Base-by-base conservation (phyloP, 2,329 filamentous ascomycete genomes). In the Ilyonectria destructans region DNA sequence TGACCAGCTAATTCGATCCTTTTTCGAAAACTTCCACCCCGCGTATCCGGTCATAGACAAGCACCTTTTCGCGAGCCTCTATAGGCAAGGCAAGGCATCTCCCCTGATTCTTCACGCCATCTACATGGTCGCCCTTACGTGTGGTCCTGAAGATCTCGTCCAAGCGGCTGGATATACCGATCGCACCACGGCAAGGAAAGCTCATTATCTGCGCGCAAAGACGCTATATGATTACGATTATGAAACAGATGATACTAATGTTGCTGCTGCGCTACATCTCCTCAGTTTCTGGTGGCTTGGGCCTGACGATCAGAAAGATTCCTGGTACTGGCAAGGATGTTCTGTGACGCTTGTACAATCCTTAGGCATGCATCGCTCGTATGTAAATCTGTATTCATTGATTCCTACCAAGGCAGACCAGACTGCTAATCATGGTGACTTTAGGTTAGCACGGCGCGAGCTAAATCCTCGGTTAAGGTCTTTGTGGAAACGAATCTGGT, bases 261-360 rank as follows among this genome's bases (percentile, higher is more conserved):
- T 74, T 0, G 65, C 59, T 0, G 66, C 70, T 8, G 54, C 70
- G 0, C 33, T 74, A 0, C 52, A 64, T n/a, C 59, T 74, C 2
- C 8, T 74, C 1, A 66, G 72, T 0, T 74, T 74, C 1, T 74
- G 72, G 72, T 74, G 72, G 72, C 64, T 68, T 9, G 70, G 72
- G 0, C 72, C 72, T 0, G 62, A 71, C 4, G 72, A 74, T n/a
- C 72, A 74, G 31, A 74, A 74, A 0, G 72, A 74, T 4, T 37
- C 70, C 0, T 74, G 72, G 72, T 73, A 68, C 2, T 74, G 72
- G 72, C 10, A 66, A 3, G 72, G 72, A 0, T 74, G 72, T 45
- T 68, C 72, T 0, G 70, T 69, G 0, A 71, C 68, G 6, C 63
- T 67, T 9, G 72, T 69, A 0, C 72, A 74, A 7, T 73, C 72